phyloP scores from a whole-genome alignment of 305 asterid genomes.

The Fraxinus baroniana region DNA sequence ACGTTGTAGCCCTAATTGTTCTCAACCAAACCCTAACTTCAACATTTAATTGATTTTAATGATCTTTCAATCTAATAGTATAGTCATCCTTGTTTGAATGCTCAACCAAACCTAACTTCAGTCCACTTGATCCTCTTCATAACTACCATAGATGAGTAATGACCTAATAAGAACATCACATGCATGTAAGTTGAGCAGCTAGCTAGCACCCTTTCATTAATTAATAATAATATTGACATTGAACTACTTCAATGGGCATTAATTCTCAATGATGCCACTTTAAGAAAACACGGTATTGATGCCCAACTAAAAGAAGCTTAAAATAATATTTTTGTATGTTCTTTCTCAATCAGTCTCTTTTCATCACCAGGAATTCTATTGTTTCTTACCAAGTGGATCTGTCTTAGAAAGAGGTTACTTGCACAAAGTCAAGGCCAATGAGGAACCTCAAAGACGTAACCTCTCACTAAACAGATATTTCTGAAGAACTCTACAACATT shows the following conservation, averaged over 20 bases:
- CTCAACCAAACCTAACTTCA: neutral
- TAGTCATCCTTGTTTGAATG: slow-evolving; percentile 25
- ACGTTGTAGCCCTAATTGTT: slow-evolving; percentile 31
- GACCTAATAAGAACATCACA: slow-evolving; percentile 31
- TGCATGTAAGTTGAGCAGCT: slow-evolving; percentile 1
- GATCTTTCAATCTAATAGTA: slow-evolving; percentile 31
- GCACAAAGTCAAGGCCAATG: no score
- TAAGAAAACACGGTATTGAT: neutral
- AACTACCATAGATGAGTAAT: slow-evolving; percentile 4
- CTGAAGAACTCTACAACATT: no score
- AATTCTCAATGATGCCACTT: slow-evolving; percentile 4
- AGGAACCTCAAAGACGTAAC: no score
- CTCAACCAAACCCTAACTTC: slow-evolving; percentile 40
- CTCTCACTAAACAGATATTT: no score
- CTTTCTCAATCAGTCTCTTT: no score
- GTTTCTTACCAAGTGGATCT: no score
- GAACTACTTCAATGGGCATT: slow-evolving; percentile 21
- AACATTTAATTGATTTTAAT: slow-evolving; percentile 46
- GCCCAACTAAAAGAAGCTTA: neutral
- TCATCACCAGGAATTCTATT: no score
- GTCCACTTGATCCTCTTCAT: neutral
- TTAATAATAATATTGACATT: slow-evolving; percentile 28
- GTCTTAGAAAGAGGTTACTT: no score
- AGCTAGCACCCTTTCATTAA: slow-evolving; percentile 11
- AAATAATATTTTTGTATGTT: neutral